Evolutionary conservation across 2,329 filamentous ascomycete species (phyloP).

Genomic region (Ceratocystis cubensis): DNA sequence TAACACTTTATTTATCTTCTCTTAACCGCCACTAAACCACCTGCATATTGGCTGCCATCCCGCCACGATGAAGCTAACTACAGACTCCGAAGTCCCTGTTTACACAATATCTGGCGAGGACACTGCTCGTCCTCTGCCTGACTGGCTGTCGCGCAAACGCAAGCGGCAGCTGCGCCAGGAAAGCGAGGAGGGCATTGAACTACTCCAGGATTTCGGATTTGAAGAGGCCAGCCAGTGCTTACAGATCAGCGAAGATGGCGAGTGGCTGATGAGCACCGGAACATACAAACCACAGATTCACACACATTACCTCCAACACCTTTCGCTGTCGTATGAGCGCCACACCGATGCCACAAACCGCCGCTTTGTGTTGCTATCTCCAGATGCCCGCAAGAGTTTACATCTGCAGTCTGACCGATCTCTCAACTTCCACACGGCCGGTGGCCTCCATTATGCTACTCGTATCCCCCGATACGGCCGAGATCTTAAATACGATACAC

Average conservation of each 20-base stretch:
- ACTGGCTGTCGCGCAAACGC: slow-evolving; percentile 83
- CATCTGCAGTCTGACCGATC: slow-evolving; percentile 86
- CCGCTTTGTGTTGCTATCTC: slow-evolving; percentile 76
- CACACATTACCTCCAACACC: slow-evolving; percentile 83
- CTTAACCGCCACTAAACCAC: neutral
- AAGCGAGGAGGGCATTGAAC: slow-evolving; percentile 81
- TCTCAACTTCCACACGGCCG: slow-evolving; percentile 84
- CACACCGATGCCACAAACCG: slow-evolving; percentile 88
- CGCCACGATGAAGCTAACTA: slow-evolving; percentile 61
- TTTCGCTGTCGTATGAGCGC: slow-evolving; percentile 84
- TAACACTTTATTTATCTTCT: neutral
- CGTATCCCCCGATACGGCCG: slow-evolving; percentile 85
- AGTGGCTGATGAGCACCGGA: slow-evolving; percentile 94
- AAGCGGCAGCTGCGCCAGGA: slow-evolving; percentile 90
- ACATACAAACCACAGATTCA: slow-evolving; percentile 70
- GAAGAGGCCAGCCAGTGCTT: slow-evolving; percentile 89
- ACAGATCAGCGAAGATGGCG: slow-evolving; percentile 81
- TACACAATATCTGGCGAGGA: slow-evolving; percentile 92
- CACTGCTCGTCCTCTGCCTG: slow-evolving; percentile 74
- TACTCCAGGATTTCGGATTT: slow-evolving; percentile 96
- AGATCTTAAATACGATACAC: slow-evolving; percentile 72
- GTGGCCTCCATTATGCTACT: slow-evolving; percentile 77
- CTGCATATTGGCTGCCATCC: slow-evolving; percentile 2
- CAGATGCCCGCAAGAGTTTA: slow-evolving; percentile 86
- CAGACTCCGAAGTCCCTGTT: slow-evolving; percentile 71